phyloP scores from a whole-genome alignment of 768 basidiomycete genomes.

The Cystobasidium tubakii region DNA sequence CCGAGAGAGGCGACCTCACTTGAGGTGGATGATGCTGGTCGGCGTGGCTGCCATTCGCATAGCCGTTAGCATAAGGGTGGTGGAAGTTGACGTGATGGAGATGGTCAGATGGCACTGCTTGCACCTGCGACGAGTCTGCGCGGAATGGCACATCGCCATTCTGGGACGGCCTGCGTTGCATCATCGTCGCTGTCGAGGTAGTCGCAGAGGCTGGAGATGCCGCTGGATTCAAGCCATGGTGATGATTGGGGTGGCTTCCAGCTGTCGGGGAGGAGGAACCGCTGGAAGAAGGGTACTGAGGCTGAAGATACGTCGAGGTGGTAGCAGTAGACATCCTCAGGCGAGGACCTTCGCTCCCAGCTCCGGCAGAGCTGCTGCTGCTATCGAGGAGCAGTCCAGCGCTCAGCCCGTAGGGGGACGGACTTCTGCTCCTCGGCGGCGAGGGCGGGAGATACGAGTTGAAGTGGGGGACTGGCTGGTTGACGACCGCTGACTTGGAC shows the following conservation, averaged over 20 bases:
- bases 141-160: background rate
- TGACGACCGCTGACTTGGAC: background rate
- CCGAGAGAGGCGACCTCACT: background rate
- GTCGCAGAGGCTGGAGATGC: slow-evolving; percentile 1
- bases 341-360: slow-evolving; percentile 6
- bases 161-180: background rate
- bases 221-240: background rate
- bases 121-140: background rate
- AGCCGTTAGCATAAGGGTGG: background rate
- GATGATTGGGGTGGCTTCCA: too few relatives aligned
- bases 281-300: background rate
- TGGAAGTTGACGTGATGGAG: slow-evolving; percentile 9
- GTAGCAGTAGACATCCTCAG: slow-evolving; percentile 9
- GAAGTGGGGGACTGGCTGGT: slow-evolving; percentile 8
- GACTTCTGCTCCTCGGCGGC: slow-evolving; percentile 11
- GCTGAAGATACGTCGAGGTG: background rate
- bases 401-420: background rate
- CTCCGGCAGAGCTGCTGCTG: slow-evolving; percentile 12
- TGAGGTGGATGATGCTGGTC: slow-evolving; percentile 5
- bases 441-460: background rate
- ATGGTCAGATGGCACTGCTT: background rate
- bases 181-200: slow-evolving; percentile 6
- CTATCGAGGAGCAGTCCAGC: background rate
- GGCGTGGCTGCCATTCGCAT: background rate
- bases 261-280: background rate